Conservation (phyloP, 202 grass and related monocot genomes). For the Panicum hallii region DNA sequence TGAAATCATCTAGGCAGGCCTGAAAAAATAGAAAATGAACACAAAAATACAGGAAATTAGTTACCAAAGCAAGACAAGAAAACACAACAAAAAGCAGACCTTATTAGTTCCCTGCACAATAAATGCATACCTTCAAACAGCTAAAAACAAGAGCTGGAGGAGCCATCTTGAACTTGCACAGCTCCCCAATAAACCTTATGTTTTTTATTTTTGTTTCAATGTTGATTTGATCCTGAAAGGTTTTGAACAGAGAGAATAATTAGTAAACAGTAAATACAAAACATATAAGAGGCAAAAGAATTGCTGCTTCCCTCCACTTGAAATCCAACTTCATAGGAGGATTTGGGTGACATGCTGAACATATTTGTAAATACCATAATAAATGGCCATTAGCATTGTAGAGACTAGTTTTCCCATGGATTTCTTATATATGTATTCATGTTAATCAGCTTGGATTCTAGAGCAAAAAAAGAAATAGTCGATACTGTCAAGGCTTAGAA, state of each 20-base stretch:
- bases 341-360: background rate
- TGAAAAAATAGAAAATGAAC: slow-evolving; percentile 50
- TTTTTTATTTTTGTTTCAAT: slow-evolving; percentile 99
- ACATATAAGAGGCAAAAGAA: slow-evolving; percentile 24
- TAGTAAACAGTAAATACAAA: slow-evolving; percentile 33
- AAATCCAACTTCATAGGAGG: background rate
- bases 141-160: slow-evolving; percentile 82
- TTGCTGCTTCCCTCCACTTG: background rate
- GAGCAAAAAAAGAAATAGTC: slow-evolving; percentile 17
- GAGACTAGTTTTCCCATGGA: background rate
- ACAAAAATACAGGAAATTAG: slow-evolving; percentile 35
- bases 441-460: slow-evolving; percentile 20
- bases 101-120: slow-evolving; percentile 11
- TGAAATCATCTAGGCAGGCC: slow-evolving; percentile 98
- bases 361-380: background rate
- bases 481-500: slow-evolving; percentile 26
- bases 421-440: slow-evolving; percentile 15
- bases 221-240: slow-evolving; percentile 95
- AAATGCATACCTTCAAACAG: slow-evolving; percentile 86
- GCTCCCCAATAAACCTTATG: slow-evolving; percentile 96
- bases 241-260: slow-evolving; percentile 47
- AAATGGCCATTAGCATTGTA: background rate
- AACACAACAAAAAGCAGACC: slow-evolving; percentile 17
- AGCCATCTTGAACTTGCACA: slow-evolving; percentile 99
- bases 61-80: slow-evolving; percentile 25